A percentile compares a stretch with the other conserved stretches of the same genome.
Evolutionary conservation across 2,329 filamentous ascomycete genomes (phyloP).

Genomic region (Grosmannia huntii): DNA sequence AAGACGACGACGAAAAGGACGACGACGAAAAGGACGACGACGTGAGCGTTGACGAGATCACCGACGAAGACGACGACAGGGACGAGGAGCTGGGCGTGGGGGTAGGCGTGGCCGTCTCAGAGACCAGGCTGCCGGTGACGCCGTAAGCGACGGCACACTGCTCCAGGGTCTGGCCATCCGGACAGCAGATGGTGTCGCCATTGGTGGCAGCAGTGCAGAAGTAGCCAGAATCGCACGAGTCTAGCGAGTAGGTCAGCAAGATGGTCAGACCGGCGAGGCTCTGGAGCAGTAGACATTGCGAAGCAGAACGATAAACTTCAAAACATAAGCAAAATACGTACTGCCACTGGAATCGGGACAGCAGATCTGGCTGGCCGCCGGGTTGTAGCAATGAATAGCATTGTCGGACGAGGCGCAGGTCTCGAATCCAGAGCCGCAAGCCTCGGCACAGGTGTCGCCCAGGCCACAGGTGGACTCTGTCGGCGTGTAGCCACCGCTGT

Average conservation of each 20-base stretch:
- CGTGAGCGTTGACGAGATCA: conserved; percentile 10
- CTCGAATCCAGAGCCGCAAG: conserved; percentile 37
- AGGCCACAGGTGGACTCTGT: conserved; percentile 33
- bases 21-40: conserved; percentile 18
- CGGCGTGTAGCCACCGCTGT: conserved; percentile 34
- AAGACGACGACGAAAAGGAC: conserved; percentile 16
- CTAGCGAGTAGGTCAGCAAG: conserved; percentile 21
- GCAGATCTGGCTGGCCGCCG: conserved; percentile 37
- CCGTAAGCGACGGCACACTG: conserved; percentile 40
- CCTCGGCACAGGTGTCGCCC: conserved; percentile 39
- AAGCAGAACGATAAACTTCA: background rate
- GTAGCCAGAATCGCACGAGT: conserved; percentile 47
- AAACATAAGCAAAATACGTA: conserved; percentile 24
- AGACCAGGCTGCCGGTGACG: conserved; percentile 34
- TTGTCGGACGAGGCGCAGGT: conserved; percentile 36
- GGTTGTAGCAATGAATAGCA: conserved; percentile 46
- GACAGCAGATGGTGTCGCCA: conserved; percentile 47
- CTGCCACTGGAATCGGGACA: conserved; percentile 44
- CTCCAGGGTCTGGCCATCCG: conserved; percentile 37
- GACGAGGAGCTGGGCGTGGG: conserved; percentile 19
- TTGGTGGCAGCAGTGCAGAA: conserved; percentile 42
- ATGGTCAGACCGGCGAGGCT: background rate
- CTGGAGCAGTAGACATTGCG: no score
- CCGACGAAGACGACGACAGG: conserved; percentile 14
- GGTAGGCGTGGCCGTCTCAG: conserved; percentile 27